phyloP scores from a whole-genome alignment of 2,329 filamentous ascomycete genomes.

The Aspergillus niger region DNA sequence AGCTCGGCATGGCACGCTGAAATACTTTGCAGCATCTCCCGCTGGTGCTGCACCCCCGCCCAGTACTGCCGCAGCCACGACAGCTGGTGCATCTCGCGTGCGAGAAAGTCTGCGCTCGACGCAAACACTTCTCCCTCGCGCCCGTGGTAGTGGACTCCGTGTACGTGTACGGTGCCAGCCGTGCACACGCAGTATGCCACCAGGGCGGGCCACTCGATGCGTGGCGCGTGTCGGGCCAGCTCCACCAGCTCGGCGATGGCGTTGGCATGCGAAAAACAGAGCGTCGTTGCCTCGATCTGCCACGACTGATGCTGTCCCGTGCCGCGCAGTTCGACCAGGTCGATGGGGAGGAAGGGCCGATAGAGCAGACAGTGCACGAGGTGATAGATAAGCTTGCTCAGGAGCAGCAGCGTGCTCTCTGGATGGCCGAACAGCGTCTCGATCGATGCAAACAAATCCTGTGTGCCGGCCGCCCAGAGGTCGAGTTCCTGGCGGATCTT shows the following conservation, averaged over 20 bases:
- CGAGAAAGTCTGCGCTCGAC: conserved; percentile 68
- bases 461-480: conserved; percentile 79
- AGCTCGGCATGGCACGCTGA: conserved; percentile 78
- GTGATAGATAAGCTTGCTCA: conserved; percentile 86
- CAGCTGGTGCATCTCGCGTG: conserved; percentile 77
- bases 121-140: conserved; percentile 65
- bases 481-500: conserved; percentile 85
- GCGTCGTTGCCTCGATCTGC: conserved; percentile 88
- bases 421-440: conserved; percentile 74
- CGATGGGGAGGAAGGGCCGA: conserved; percentile 81
- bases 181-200: conserved; percentile 85
- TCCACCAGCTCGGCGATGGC: conserved; percentile 82
- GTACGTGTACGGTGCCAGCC: conserved; percentile 83
- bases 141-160: conserved; percentile 76
- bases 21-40: conserved; percentile 74
- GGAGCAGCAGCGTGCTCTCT: conserved; percentile 74
- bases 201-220: conserved; percentile 83
- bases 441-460: conserved; percentile 75
- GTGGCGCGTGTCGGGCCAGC: conserved; percentile 70
- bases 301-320: conserved; percentile 85
- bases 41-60: conserved; percentile 77
- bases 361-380: conserved; percentile 85
- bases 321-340: conserved; percentile 76
- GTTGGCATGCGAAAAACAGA: conserved; percentile 84
- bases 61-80: conserved; percentile 73